phyloP scores from a whole-genome alignment of 208 protist genomes.

The Leishmania gerbilli region DNA sequence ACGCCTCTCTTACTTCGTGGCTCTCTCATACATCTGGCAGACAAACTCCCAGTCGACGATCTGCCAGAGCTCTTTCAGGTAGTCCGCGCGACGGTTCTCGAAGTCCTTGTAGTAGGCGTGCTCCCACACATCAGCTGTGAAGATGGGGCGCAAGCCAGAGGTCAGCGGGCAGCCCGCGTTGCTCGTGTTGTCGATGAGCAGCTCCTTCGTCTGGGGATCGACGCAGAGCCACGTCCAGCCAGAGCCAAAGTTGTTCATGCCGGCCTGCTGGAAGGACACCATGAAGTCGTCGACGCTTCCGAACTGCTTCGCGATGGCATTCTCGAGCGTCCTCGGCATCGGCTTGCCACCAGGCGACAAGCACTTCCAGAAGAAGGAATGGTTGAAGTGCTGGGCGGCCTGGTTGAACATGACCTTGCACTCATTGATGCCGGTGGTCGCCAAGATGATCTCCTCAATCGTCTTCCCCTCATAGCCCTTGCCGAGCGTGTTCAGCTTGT shows the following conservation, averaged over 20 bases:
- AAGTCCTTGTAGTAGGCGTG: constrained; percentile 96
- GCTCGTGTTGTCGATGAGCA: constrained; percentile 90
- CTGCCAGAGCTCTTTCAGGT: constrained; percentile 89
- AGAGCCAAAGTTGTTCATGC: constrained; percentile 91
- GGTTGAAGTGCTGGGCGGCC: constrained; percentile 94
- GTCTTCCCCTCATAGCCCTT: constrained; percentile 71
- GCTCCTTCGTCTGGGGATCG: constrained; percentile 67
- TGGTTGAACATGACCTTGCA: constrained; percentile 90
- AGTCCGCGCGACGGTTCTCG: constrained; percentile 89
- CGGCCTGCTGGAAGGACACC: constrained; percentile 74
- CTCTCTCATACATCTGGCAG: constrained; percentile 46
- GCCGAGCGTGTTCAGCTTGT: constrained; percentile 90
- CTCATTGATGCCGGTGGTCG: constrained; percentile 42
- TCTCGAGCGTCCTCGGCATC: constrained; percentile 70
- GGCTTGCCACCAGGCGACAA: constrained; percentile 67
- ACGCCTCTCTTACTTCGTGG: constrained; percentile 34
- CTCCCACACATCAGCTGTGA: constrained; percentile 94
- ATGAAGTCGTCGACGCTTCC: constrained; percentile 92
- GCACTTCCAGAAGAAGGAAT: constrained; percentile 92
- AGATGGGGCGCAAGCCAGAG: constrained; percentile 69
- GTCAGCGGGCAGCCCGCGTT: constrained; percentile 91
- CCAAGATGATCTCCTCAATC: constrained; percentile 82
- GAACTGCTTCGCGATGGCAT: constrained; percentile 71
- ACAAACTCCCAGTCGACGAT: constrained; percentile 92
- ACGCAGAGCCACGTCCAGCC: constrained; percentile 96